Base-by-base conservation (phyloP, 371 early-diverging fungal species). In the Chytridium lagenaria region DNA sequence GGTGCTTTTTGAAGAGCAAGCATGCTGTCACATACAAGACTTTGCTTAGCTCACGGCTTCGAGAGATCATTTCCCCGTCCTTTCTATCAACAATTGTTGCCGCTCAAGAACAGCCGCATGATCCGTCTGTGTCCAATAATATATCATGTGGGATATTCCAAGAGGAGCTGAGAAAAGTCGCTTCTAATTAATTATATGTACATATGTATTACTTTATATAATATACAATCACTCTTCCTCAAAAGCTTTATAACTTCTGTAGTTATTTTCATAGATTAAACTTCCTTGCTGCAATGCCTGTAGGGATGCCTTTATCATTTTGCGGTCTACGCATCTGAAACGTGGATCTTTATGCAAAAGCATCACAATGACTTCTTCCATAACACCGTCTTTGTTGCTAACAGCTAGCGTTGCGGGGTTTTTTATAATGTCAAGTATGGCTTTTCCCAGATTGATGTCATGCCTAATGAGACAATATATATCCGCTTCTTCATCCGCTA, bases 1-100 rank as follows among this genome's bases (percentile, higher is more conserved):
- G 70, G 68, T 77, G 77, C 49, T 77, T 69, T 59, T 28, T 38
- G 22, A 15, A 49, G 16, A 70, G 66, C 68, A 73, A 73, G 55
- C 76, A 26, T 12, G 50, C 23, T 33, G 33, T 50, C n/a, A 55
- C 63, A 2, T 77, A 77, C 55, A 59, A 69, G 34, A 73, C 61
- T 55, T 70, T 65, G 33, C 28, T 77, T 16, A 68, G 68, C 16
- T 38, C 59, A 10, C 37, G 77, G 38, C 44, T 73, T 50, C 63
- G 77, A 23, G 77, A 77, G 61, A 50, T 77, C 5, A 28, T 59
- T 10, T 23, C 71, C 3, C 34, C 68, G 12, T 33, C 23, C 23
- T 75, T 75, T 49, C 66, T 70, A 1, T 49, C 34, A 5, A 31
- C 30, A 10, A 5, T 55, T 10, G 16, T 28, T 15, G 10, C 55